Conservation (phyloP, 2,329 filamentous ascomycete species). For the Lanzia echinophila region DNA sequence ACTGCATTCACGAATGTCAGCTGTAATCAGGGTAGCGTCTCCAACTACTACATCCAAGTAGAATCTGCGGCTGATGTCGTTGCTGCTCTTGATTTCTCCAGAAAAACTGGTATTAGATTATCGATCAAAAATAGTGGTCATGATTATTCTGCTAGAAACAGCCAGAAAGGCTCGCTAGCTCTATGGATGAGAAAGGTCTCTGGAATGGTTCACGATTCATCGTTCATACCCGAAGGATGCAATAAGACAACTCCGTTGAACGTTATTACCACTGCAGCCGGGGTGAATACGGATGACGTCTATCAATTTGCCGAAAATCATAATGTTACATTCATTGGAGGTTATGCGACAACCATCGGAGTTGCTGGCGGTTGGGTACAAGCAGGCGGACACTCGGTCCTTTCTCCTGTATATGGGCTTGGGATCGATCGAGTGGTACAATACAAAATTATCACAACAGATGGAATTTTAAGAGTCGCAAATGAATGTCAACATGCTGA, state of each 20-base stretch:
- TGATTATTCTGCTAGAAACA: conserved; percentile 23
- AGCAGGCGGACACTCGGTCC: conserved; percentile 49
- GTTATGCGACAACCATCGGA: conserved; percentile 39
- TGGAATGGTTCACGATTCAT: neutral
- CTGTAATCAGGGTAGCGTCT: conserved; percentile 16
- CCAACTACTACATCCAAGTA: conserved; percentile 16
- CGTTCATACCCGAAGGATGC: conserved; percentile 16
- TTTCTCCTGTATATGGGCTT: conserved; percentile 44
- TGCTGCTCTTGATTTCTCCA: conserved; percentile 36
- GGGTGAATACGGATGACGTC: conserved; percentile 21
- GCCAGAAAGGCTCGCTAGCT: conserved; percentile 13
- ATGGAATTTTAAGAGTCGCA: conserved; percentile 39
- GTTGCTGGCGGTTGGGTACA: conserved; percentile 41
- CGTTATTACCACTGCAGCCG: conserved; percentile 22
- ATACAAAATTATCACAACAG: conserved; percentile 42
- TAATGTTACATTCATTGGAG: conserved; percentile 25
- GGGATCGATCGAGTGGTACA: conserved; percentile 43
- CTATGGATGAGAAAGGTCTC: conserved; percentile 16
- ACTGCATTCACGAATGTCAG: conserved; percentile 15
- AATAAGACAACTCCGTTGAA: conserved; percentile 12
- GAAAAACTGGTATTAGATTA: conserved; percentile 35
- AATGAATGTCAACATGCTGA: conserved; percentile 38
- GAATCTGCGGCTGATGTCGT: conserved; percentile 37
- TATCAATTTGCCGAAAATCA: conserved; percentile 24
- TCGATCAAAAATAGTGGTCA: conserved; percentile 28